Evolutionary conservation across 805 yeast species (phyloP), one percentile per base, ranked within the genome.

Genomic region (Debaryomyces castellii): DNA sequence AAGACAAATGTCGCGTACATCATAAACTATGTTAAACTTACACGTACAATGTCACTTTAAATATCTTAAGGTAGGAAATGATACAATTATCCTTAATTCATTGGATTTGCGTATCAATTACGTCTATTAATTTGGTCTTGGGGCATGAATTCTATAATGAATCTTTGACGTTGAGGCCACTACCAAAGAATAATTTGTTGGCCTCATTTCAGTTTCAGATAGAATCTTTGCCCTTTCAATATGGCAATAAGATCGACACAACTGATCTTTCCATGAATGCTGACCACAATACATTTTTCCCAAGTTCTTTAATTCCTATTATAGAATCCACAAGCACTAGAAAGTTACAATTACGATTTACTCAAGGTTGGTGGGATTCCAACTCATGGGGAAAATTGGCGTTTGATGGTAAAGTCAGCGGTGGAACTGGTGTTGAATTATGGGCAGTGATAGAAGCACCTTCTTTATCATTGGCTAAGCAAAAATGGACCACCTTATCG

Each of bases 281-380:
- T 5, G 60, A 65, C 6, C 88, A 85, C 56, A 85, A 82, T 58
- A 78, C 79, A 4, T 76, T 79, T 14, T 91, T 94, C 55, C 97
- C 99, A 0, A 80, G 87, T 48, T 73, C 89, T 1, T 67, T 94
- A 7, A 92, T 89, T 3, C 94, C 96, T 23, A 75, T 92, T 2
- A 59, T 94, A 11, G 81, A 78, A 35, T 65, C 76, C 10, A 78
- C 96, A 2, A 73, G 77, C 47, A 78, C 95, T 0, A 74, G 87
- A 44, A 91, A 88, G 56, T 70, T 94, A 38, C 96, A 89, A 62
- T 67, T 94, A 48, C 70, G 97, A 44, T 94, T 94, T 60, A 80
- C 95, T 1, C 96, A 89, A 63, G 99, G 99, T 0, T 87, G 90
- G 83, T 94, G 97, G 92, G 96, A 94, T 59, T 71, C 91, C 1